Base-by-base conservation (phyloP, 2,329 filamentous ascomycete species). In the Truncatella angustata region DNA sequence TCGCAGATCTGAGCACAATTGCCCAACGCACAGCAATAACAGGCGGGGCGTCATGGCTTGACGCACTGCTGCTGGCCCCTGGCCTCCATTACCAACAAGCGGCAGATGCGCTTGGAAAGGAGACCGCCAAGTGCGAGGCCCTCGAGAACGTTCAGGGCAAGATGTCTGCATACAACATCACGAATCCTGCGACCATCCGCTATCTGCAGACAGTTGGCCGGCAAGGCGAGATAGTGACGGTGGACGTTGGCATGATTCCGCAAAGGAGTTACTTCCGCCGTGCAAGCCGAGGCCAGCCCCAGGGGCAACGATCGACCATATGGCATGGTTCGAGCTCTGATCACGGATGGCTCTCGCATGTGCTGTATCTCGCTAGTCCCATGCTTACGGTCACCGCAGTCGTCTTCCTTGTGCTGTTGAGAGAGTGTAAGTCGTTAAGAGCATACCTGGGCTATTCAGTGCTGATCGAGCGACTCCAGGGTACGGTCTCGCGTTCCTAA, bases 11-110 rank as follows among this genome's bases (percentile, higher is more conserved):
- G 35, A 71, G 73, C 32, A 82, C 78, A 2, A 71, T 84, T 23
- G 77, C 80, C 5, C 70, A 78, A 43, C 75, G 81, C 5, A 85
- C 82, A 2, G 76, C 74, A 14, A 71, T 85, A 40, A 76, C 73
- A 2, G 82, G 82, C 23, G 80, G 78, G 3, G 78, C 80, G 1
- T 77, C 75, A 2, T 80, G 78, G 70, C 67, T 82, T 1, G 83
- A 86, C 62, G 70, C 70, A 6, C 70, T 86, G 10, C 70, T 85
- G 11, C 71, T 86, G 3, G 81, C 79, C 2, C 83, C 83, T 0
- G 83, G 84, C 0, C 61, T 86, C 47, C 84, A 86, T 64, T 79
- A 78, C 57, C 81, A 86, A 58, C 80, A 85, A 58, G 73, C 76
- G 4, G 81, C 80, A 9, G 72, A 80, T 11, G 71, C 74, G 1